A percentile compares a stretch with the other conserved stretches of the same genome.
These are phyloP conservation scores for Metarhizium album DNA, from an alignment of 2,329 filamentous ascomycete genomes.

Conservation along the genomic window DNA sequence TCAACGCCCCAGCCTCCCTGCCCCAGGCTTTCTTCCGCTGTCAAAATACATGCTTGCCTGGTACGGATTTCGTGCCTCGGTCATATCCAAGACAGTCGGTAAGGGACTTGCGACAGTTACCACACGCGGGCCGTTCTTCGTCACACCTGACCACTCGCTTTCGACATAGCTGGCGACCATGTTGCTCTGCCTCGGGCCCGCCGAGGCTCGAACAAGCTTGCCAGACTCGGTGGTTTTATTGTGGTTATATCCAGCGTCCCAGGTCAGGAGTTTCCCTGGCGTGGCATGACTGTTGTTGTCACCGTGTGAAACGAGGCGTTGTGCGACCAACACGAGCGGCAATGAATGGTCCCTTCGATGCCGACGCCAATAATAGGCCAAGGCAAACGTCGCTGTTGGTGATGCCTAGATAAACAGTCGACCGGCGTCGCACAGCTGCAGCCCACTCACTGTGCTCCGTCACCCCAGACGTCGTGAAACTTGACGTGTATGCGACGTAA, in stretches of 20 bases:
- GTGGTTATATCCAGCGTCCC: neutral
- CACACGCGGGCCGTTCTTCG: constrained; percentile 28
- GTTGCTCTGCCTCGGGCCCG: neutral
- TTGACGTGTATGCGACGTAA: neutral
- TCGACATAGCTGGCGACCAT: constrained; percentile 30
- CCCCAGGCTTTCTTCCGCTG: constrained; percentile 13
- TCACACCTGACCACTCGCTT: constrained; percentile 35
- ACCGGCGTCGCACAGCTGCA: neutral
- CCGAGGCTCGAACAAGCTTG: neutral
- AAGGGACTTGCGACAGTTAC: constrained; percentile 28
- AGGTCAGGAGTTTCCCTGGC: no score
- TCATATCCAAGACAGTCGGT: constrained; percentile 29
- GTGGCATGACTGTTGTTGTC: neutral
- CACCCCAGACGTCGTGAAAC: neutral
- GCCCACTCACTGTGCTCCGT: neutral
- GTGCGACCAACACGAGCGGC: neutral
- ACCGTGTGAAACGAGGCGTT: neutral
- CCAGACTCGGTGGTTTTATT: neutral
- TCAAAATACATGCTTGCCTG: constrained; percentile 27
- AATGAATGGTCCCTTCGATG: neutral
- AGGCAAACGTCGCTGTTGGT: neutral
- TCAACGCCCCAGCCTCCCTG: constrained; percentile 4
- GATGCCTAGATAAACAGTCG: neutral
- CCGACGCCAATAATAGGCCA: neutral
- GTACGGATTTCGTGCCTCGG: constrained; percentile 27